Conservation (phyloP, 139 green algal species). For the Pseudopediastrum boryanum region DNA sequence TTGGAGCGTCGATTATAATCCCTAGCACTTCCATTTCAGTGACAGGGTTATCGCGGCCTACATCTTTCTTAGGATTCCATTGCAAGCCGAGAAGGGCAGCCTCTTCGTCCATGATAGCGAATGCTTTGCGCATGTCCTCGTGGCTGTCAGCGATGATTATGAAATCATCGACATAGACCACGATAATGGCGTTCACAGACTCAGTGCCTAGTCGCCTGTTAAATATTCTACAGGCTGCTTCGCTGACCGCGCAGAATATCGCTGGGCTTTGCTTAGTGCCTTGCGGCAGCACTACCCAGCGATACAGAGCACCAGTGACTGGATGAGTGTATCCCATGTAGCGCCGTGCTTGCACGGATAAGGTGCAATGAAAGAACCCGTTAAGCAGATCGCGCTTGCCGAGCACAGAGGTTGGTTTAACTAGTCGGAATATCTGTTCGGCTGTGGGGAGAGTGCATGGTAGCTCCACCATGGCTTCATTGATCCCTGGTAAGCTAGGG, state of each 20-base stretch:
- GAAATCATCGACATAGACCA: not conserved
- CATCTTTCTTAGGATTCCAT: constrained; percentile 1
- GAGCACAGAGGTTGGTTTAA: not conserved
- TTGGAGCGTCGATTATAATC: not conserved
- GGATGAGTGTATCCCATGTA: constrained; percentile 31
- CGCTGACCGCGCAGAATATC: constrained; percentile 1
- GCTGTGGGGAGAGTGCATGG: constrained; percentile 20
- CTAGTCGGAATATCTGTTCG: not conserved
- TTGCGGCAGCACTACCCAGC: constrained; percentile 9
- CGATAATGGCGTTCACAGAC: not conserved
- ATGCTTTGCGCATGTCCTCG: not conserved
- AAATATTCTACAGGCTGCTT: not conserved
- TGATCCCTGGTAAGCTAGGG: constrained; percentile 7
- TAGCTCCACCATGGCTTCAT: constrained; percentile 4
- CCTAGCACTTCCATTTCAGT: not conserved
- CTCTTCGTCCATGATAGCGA: not conserved
- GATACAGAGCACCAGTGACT: not conserved
- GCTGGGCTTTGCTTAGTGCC: constrained; percentile 16
- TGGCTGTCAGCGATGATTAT: constrained; percentile 2
- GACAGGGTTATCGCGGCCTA: not conserved
- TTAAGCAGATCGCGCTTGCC: constrained; percentile 1
- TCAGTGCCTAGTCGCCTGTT: not conserved
- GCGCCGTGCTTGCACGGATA: not conserved
- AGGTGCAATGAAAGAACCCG: constrained; percentile 20
- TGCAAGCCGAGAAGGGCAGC: not conserved